Evolutionary conservation across 257 asterid genomes (phyloP).

Genomic region (Cynanchum wilfordii): DNA sequence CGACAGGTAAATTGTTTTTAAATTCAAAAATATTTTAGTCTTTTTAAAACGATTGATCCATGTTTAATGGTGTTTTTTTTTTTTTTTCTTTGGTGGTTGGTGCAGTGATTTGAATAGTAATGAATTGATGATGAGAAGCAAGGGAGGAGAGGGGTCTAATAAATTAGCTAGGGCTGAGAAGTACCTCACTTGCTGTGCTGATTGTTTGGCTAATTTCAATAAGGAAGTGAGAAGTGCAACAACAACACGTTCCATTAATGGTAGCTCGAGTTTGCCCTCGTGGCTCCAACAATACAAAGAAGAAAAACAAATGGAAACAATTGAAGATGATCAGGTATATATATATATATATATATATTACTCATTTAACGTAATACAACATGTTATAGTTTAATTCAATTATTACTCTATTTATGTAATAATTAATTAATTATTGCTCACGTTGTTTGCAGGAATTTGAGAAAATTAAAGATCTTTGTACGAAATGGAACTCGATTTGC

Average conservation of each 20-base stretch:
- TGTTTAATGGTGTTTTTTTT: no score
- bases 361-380: no score
- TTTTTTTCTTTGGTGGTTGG: not conserved
- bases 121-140: slow-evolving; percentile 28
- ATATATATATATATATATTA: no score
- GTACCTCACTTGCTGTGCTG: slow-evolving; percentile 64
- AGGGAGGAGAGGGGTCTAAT: slow-evolving; percentile 37
- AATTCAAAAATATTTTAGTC: no score
- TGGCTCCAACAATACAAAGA: slow-evolving; percentile 83
- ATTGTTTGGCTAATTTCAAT: slow-evolving; percentile 59
- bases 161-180: slow-evolving; percentile 51
- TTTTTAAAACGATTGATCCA: no score
- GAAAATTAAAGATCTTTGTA: slow-evolving; percentile 54
- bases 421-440: not conserved
- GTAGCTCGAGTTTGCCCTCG: slow-evolving; percentile 61
- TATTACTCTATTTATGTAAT: no score
- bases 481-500: slow-evolving; percentile 93
- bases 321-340: slow-evolving; percentile 34
- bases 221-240: slow-evolving; percentile 51
- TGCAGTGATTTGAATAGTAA: slow-evolving; percentile 38
- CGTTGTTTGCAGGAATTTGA: slow-evolving; percentile 50
- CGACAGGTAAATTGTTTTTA: slow-evolving; percentile 28
- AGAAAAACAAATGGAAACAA: slow-evolving; percentile 33
- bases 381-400: no score
- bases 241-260: slow-evolving; percentile 17